Conservation (phyloP, 208 protist genomes). For the Crithidia fasciculata region DNA sequence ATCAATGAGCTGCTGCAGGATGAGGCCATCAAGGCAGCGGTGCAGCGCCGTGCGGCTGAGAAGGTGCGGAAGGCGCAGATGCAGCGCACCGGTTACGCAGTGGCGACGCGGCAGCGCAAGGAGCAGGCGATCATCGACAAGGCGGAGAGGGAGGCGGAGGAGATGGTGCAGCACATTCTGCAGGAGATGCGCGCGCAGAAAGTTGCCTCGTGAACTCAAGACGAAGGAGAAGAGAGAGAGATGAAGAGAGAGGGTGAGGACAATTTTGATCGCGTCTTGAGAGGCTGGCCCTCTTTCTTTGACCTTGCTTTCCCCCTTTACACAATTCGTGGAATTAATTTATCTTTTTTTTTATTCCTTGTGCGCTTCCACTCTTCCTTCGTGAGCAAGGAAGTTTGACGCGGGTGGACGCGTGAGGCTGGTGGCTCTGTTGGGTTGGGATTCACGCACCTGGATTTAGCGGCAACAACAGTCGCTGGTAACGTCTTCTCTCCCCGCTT, state of each 20-base stretch:
- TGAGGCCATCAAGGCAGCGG: conserved; percentile 54
- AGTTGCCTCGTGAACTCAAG: not conserved
- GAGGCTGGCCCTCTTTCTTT: not conserved
- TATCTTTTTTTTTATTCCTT: too few species aligned
- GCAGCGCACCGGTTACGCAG: conserved; percentile 19
- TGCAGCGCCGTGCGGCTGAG: conserved; percentile 65
- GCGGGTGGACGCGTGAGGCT: too few species aligned
- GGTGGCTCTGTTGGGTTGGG: too few species aligned
- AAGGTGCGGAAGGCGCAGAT: conserved; percentile 44
- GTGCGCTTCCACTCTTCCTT: too few species aligned
- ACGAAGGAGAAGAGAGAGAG: not conserved
- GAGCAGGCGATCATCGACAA: conserved; percentile 68
- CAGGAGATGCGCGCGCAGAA: conserved; percentile 70
- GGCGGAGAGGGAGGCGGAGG: conserved; percentile 78
- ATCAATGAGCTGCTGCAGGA: conserved; percentile 74
- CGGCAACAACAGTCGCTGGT: too few species aligned
- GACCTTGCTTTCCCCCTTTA: not conserved
- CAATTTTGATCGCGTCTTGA: not conserved
- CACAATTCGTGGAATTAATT: too few species aligned
- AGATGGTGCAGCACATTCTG: conserved; percentile 73
- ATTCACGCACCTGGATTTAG: too few species aligned
- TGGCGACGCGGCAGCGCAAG: conserved; percentile 37
- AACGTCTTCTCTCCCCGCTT: too few species aligned
- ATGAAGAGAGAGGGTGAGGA: not conserved
- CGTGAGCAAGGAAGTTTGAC: too few species aligned